Conservation (phyloP, 345 rosid species). For the Punica granatum region DNA sequence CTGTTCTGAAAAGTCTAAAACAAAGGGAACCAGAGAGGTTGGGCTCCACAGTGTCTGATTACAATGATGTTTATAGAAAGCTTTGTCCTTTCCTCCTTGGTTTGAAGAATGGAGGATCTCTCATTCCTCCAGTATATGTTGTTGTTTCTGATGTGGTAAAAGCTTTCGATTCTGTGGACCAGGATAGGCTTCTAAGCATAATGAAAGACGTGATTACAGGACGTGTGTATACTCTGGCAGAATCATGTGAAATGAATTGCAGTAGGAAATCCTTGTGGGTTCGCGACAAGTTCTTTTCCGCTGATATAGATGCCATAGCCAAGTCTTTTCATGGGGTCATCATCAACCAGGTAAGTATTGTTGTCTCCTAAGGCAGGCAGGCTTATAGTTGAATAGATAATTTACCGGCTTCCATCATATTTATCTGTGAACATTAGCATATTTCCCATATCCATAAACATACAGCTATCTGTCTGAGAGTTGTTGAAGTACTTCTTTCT, state of each 20-base stretch:
- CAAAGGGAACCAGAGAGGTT: constrained; percentile 54
- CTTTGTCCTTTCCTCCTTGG: constrained; percentile 42
- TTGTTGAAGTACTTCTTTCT: background rate
- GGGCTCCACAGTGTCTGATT: constrained; percentile 83
- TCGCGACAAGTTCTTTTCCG: constrained; percentile 25
- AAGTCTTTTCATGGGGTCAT: constrained; percentile 38
- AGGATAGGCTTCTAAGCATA: constrained; percentile 50
- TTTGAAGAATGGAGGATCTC: constrained; percentile 41
- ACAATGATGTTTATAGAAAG: constrained; percentile 68
- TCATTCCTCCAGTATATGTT: constrained; percentile 39
- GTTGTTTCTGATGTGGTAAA: constrained; percentile 76
- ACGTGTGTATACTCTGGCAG: constrained; percentile 38
- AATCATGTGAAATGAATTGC: constrained; percentile 39
- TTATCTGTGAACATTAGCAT: background rate
- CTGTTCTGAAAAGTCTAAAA: constrained; percentile 63
- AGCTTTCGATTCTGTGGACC: constrained; percentile 81
- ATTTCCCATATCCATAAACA: background rate
- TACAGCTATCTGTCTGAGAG: background rate
- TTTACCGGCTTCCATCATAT: background rate
- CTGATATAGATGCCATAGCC: constrained; percentile 15
- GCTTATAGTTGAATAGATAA: background rate
- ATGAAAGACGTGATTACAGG: constrained; percentile 41
- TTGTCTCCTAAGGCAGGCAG: background rate
- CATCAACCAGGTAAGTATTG: constrained; percentile 46
- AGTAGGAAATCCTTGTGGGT: constrained; percentile 39